Percentiles rank a stretch among this genome's conserved stretches.
These are phyloP conservation scores for Leccinum boreale DNA, from an alignment of 768 basidiomycete species.

Conservation along the genomic window DNA sequence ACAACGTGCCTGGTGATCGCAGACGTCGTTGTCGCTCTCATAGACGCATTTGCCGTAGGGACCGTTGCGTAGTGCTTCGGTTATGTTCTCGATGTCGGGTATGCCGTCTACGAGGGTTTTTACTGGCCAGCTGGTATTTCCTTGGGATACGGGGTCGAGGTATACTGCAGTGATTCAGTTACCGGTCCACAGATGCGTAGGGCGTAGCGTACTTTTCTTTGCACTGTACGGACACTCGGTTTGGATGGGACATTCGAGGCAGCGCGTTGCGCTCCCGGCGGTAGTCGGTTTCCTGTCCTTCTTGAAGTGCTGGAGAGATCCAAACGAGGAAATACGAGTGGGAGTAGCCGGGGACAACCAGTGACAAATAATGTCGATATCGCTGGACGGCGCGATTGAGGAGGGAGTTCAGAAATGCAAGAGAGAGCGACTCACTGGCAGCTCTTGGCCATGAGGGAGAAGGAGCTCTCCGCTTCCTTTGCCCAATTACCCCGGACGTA, in stretches of 20 bases:
- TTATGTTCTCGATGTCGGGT: slow-evolving; percentile 85
- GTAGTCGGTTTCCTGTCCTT: slow-evolving; percentile 64
- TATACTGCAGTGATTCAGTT: slow-evolving; percentile 54
- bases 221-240: slow-evolving; percentile 81
- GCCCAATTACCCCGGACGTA: slow-evolving; percentile 85
- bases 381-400: slow-evolving; percentile 42
- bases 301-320: slow-evolving; percentile 80
- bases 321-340: slow-evolving; percentile 77
- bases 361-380: slow-evolving; percentile 80
- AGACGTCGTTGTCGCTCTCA: slow-evolving; percentile 81
- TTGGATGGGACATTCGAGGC: slow-evolving; percentile 73
- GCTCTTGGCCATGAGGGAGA: slow-evolving; percentile 85
- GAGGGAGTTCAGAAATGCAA: neutral
- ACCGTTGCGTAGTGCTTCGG: slow-evolving; percentile 61
- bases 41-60: slow-evolving; percentile 86
- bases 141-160: slow-evolving; percentile 62
- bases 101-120: slow-evolving; percentile 70
- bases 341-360: slow-evolving; percentile 70
- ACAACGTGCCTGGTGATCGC: slow-evolving; percentile 67
- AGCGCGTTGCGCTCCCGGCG: slow-evolving; percentile 68
- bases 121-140: slow-evolving; percentile 58
- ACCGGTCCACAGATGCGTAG: neutral
- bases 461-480: slow-evolving; percentile 64
- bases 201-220: slow-evolving; percentile 62
- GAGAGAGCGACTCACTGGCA: slow-evolving; percentile 64